Percentiles rank a stretch among this genome's conserved stretches.
Conservation (phyloP, 1,284 basidiomycete genomes). For the Ganoderma lingzhi region DNA sequence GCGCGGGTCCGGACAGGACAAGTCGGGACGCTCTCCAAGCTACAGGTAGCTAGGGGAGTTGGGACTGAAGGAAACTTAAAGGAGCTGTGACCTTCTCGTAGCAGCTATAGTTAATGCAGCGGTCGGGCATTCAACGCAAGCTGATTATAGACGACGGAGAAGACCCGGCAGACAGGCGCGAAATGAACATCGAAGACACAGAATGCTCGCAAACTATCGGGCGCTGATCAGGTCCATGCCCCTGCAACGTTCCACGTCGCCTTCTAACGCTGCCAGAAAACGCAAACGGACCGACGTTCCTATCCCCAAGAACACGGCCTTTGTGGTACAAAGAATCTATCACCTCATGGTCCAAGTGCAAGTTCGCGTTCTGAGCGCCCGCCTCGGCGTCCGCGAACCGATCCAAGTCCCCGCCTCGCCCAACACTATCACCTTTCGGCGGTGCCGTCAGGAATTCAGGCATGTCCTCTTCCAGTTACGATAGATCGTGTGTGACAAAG, state of each 20-base stretch:
- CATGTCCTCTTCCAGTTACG: no score
- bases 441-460: not conserved
- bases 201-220: not conserved
- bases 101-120: not conserved
- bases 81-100: not conserved
- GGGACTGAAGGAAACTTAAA: not conserved
- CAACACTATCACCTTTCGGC: not conserved
- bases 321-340: not conserved
- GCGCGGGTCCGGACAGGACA: not conserved
- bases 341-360: not conserved
- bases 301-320: not conserved
- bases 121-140: not conserved
- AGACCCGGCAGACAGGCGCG: conserved; percentile 7
- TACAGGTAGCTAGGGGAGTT: not conserved
- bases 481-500: not conserved
- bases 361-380: not conserved
- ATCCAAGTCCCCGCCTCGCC: not conserved
- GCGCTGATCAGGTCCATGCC: conserved; percentile 4
- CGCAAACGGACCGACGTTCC: conserved; percentile 2
- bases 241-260: not conserved
- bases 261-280: not conserved
- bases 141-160: conserved; percentile 1
- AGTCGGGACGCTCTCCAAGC: conserved; percentile 1
- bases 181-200: conserved; percentile 5
- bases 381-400: not conserved